Evolutionary conservation across 1,284 basidiomycete genomes (phyloP), one percentile per base, ranked within the genome.

Genomic region (Malassezia psittaci): DNA sequence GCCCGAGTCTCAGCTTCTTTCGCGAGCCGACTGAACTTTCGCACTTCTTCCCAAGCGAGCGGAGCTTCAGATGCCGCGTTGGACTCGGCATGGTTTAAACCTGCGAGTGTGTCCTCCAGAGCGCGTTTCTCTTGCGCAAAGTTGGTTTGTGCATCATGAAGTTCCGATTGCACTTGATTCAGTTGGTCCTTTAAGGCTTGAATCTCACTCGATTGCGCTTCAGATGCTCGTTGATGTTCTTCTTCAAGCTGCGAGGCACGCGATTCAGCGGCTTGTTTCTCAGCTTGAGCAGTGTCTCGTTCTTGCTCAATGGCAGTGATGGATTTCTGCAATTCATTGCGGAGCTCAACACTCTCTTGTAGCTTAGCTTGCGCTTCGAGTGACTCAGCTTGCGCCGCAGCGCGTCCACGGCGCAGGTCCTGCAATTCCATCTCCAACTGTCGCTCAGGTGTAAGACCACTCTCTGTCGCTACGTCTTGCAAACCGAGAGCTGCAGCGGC

Each of bases 391-490:
- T 67, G 61, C 7, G 64, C 62, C 5, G 60, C 60, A 13, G 48
- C 58, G 49, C 77, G 79, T 1, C 63, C 67, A 13, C 68, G 65
- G 34, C 68, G 66, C 51, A 74, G 59, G 46, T 74, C 72, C 5
- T 88, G 88, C 24, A 91, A 83, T 69, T 90, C 87, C 18, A 83
- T 80, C 75, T 89, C 84, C 5, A 91, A 80, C 66, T 87, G 85
- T 66, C 88, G 85, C 67, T 89, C 87, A 24, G 79, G 81, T 44
- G 79, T 82, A 48, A 83, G 65, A 21, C 42, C 43, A 5, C 47
- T 35, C 11, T 48, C 41, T 29, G 12, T 19, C 39, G 29, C 33
- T 37, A 34, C 49, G 34, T 37, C 32, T 15, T 39, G 43, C 12
- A 37, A 35, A 48, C 51, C 50, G 32, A 46, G 34, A 51, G 61